phyloP scores from a whole-genome alignment of 768 basidiomycete species.

The Termitomyces sp. region DNA sequence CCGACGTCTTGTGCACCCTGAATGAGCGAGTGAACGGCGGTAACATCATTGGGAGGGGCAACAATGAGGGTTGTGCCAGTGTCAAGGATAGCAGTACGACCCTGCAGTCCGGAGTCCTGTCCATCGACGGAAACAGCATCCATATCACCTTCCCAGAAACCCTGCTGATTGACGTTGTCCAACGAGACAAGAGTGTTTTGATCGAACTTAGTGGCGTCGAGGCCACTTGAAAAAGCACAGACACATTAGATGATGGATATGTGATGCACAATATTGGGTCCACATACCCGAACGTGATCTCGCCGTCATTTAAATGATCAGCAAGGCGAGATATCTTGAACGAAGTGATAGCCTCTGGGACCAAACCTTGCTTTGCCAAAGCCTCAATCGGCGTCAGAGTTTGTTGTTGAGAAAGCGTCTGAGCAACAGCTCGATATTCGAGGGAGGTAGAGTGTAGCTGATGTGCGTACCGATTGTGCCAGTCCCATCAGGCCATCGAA shows the following conservation, averaged over 20 bases:
- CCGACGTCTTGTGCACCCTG: constrained; percentile 35
- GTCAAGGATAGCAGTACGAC: constrained; percentile 71
- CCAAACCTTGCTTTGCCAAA: constrained; percentile 50
- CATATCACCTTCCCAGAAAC: constrained; percentile 80
- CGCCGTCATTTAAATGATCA: constrained; percentile 67
- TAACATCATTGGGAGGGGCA: constrained; percentile 33
- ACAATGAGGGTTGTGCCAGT: constrained; percentile 54
- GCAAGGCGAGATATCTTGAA: constrained; percentile 75
- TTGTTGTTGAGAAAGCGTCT: constrained; percentile 61
- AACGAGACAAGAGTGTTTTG: constrained; percentile 50
- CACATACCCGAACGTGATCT: constrained; percentile 69
- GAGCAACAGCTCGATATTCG: background rate
- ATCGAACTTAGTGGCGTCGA: constrained; percentile 68
- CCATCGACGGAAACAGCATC: constrained; percentile 57
- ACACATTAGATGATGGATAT: background rate
- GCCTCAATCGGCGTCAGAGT: constrained; percentile 68
- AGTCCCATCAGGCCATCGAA: constrained; percentile 80
- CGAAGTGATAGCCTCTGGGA: constrained; percentile 62
- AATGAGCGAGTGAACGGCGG: constrained; percentile 36
- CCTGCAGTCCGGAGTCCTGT: constrained; percentile 37
- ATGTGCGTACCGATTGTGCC: constrained; percentile 53
- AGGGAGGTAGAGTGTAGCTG: background rate
- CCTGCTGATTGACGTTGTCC: constrained; percentile 54
- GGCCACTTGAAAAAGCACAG: constrained; percentile 28
- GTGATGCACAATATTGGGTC: background rate